A percentile compares a stretch with the other conserved stretches of the same genome.
These are phyloP conservation scores for Arthrinium puccinioides DNA, from an alignment of 2,329 filamentous ascomycete species.

Conservation along the genomic window DNA sequence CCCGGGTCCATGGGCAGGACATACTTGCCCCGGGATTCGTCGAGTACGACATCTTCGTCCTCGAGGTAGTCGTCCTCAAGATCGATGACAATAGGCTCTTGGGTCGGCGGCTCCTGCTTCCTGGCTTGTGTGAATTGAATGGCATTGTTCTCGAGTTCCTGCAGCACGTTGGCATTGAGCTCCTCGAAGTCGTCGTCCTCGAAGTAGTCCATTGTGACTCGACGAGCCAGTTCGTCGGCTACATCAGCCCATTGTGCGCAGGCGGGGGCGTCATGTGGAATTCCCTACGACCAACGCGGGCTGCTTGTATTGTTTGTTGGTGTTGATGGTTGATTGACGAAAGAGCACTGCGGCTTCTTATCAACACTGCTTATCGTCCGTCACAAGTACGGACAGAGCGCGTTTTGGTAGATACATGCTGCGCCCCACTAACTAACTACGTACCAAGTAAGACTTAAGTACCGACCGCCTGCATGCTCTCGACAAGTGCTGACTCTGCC, in stretches of 20 bases:
- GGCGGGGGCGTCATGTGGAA: too few relatives aligned
- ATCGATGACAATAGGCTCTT: constrained; percentile 25
- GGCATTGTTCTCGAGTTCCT: constrained; percentile 58
- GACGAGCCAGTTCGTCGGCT: constrained; percentile 20
- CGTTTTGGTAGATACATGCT: too few relatives aligned
- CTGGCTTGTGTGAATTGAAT: constrained; percentile 52
- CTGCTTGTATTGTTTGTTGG: too few relatives aligned
- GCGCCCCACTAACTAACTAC: too few relatives aligned
- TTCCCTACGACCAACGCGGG: too few relatives aligned
- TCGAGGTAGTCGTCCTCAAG: constrained; percentile 52
- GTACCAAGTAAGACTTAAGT: too few relatives aligned
- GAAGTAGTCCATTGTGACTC: constrained; percentile 47
- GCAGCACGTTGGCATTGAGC: constrained; percentile 47
- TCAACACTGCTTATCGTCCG: too few relatives aligned
- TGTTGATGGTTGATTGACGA: too few relatives aligned
- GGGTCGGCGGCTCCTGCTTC: constrained; percentile 17
- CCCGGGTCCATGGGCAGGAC: constrained; percentile 13
- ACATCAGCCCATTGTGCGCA: constrained; percentile 17
- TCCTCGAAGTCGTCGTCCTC: constrained; percentile 58
- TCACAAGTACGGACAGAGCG: too few relatives aligned
- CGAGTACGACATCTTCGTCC: constrained; percentile 49
- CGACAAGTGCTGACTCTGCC: too few relatives aligned
- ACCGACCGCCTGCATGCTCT: too few relatives aligned
- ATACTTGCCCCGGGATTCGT: constrained; percentile 33
- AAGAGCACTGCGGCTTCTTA: too few relatives aligned